A percentile compares a stretch with the other conserved stretches of the same genome.
phyloP scores from a whole-genome alignment of 495 filamentous ascomycete species.

The Hyaloscypha finlandica region DNA sequence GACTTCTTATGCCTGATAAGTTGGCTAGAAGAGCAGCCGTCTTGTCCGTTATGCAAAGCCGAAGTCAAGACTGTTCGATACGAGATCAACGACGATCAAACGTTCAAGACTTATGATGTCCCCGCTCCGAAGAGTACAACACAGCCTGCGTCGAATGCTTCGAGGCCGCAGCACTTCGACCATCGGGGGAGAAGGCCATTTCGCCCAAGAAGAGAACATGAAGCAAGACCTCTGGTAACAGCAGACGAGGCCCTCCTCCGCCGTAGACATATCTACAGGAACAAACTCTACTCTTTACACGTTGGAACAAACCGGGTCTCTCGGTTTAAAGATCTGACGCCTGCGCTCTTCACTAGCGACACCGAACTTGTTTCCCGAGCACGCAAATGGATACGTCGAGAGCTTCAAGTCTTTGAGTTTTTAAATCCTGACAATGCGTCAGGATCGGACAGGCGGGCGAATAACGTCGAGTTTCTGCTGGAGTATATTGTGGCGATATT shows the following conservation, averaged over 20 bases:
- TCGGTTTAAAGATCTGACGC: slow-evolving; percentile 74
- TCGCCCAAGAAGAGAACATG: slow-evolving; percentile 31
- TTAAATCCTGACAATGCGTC: slow-evolving; percentile 43
- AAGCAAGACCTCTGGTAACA: slow-evolving; percentile 28
- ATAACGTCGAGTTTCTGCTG: slow-evolving; percentile 86
- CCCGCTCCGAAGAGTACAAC: slow-evolving; percentile 37
- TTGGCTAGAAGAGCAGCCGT: slow-evolving; percentile 70
- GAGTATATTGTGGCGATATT: slow-evolving; percentile 89
- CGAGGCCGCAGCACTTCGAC: slow-evolving; percentile 14
- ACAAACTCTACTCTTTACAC: slow-evolving; percentile 77
- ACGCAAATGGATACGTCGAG: slow-evolving; percentile 84
- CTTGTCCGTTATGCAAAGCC: slow-evolving; percentile 79
- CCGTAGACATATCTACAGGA: slow-evolving; percentile 74
- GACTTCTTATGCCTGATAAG: slow-evolving; percentile 82
- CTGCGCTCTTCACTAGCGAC: slow-evolving; percentile 62
- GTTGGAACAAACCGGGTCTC: slow-evolving; percentile 82
- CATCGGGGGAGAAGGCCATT: slow-evolving; percentile 24
- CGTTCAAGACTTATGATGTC: slow-evolving; percentile 55
- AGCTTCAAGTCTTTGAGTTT: slow-evolving; percentile 86
- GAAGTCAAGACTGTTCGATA: slow-evolving; percentile 70
- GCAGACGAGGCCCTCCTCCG: slow-evolving; percentile 61
- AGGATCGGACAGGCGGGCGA: slow-evolving; percentile 49
- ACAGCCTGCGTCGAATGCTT: slow-evolving; percentile 25
- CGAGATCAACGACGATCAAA: slow-evolving; percentile 45
- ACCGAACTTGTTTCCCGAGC: slow-evolving; percentile 76